Evolutionary conservation across 768 basidiomycete species (phyloP).

Genomic region (Cystofilobasidium macerans): DNA sequence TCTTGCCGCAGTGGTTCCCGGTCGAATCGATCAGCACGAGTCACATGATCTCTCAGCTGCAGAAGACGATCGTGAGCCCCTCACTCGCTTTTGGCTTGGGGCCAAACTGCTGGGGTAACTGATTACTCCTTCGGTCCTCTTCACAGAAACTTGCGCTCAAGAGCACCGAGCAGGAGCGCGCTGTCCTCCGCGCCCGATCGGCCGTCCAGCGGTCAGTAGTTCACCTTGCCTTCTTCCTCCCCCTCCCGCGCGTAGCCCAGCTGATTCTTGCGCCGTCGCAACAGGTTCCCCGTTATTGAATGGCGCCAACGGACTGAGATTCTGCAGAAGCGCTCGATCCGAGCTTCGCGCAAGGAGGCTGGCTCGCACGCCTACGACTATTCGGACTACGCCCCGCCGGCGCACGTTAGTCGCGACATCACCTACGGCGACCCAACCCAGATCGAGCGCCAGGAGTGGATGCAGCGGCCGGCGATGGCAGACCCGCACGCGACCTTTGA

Average conservation of each 20-base stretch:
- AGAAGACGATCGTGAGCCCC: conserved; percentile 58
- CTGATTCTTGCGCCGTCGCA: neutral
- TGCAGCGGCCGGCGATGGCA: conserved; percentile 16
- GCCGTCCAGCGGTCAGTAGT: conserved; percentile 59
- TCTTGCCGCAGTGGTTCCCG: conserved; percentile 69
- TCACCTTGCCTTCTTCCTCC: neutral
- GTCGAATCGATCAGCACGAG: conserved; percentile 68
- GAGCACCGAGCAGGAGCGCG: conserved; percentile 79
- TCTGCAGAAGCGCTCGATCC: conserved; percentile 77
- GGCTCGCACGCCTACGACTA: conserved; percentile 26
- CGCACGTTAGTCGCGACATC: neutral
- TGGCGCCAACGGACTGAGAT: conserved; percentile 95
- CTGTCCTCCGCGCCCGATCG: conserved; percentile 81
- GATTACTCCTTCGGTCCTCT: neutral
- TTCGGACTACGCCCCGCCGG: conserved; percentile 25
- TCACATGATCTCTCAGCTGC: conserved; percentile 87
- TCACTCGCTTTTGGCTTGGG: neutral
- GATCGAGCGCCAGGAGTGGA: conserved; percentile 26
- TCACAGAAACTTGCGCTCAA: conserved; percentile 69
- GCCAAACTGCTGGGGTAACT: neutral
- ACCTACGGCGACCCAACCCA: conserved; percentile 20
- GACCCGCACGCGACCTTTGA: conserved; percentile 16
- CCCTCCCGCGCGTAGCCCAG: neutral
- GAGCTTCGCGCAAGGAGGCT: conserved; percentile 25
- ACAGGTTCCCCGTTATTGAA: conserved; percentile 78